phyloP scores from a whole-genome alignment of 2,329 filamentous ascomycete species.

The Helotiales sp. region DNA sequence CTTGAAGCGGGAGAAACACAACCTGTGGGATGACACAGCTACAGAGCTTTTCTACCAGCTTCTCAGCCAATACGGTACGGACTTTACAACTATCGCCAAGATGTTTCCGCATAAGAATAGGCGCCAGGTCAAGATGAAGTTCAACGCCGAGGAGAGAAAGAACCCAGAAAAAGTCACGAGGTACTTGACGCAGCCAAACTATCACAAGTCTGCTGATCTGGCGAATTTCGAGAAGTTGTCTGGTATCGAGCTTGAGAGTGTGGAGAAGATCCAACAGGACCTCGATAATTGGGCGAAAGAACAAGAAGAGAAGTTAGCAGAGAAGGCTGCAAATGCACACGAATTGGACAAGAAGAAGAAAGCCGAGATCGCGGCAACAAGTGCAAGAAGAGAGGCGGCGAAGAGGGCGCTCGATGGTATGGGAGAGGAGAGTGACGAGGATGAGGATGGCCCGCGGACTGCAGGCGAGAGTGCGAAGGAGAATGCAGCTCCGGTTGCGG shows the following conservation, averaged over 20 bases:
- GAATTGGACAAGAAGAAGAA: constrained; percentile 31
- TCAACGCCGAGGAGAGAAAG: constrained; percentile 73
- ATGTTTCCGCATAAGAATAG: constrained; percentile 74
- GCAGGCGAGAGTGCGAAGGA: constrained; percentile 24
- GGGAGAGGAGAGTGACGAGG: constrained; percentile 17
- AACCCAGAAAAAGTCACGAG: constrained; percentile 63
- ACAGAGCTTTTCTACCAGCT: constrained; percentile 77
- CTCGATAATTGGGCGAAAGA: constrained; percentile 43
- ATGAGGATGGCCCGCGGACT: constrained; percentile 6
- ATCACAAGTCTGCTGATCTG: constrained; percentile 60
- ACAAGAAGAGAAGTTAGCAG: constrained; percentile 45
- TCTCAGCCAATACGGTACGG: constrained; percentile 75
- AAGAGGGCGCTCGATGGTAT: constrained; percentile 14
- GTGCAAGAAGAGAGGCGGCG: constrained; percentile 11
- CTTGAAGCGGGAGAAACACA: constrained; percentile 62
- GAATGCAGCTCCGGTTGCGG: constrained; percentile 11
- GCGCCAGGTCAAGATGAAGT: constrained; percentile 78
- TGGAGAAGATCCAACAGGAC: constrained; percentile 57
- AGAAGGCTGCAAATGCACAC: constrained; percentile 45
- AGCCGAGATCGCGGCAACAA: constrained; percentile 23
- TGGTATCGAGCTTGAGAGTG: constrained; percentile 53
- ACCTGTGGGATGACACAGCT: constrained; percentile 69
- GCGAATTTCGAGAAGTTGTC: constrained; percentile 60
- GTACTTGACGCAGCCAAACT: constrained; percentile 58
- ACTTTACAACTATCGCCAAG: constrained; percentile 77